These are phyloP conservation scores for Maudiozyma saulgeensis DNA, from an alignment of 805 yeast species.

Conservation along the genomic window DNA sequence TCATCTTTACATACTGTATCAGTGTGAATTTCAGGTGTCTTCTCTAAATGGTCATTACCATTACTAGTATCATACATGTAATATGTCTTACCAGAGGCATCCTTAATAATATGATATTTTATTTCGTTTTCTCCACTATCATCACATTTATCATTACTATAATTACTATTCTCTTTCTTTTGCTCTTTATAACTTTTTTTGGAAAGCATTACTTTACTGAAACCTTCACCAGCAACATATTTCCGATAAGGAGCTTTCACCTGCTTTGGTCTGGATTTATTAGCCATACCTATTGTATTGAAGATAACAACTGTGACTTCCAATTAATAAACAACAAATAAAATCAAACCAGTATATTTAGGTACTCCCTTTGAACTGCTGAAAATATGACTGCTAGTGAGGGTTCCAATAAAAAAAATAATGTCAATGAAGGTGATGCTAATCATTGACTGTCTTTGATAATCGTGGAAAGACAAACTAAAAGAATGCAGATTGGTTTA, in stretches of 20 bases:
- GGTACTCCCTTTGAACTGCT: neutral
- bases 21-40: neutral
- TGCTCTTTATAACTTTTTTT: constrained; percentile 1
- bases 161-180: neutral
- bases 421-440: neutral
- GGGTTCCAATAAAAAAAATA: neutral
- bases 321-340: neutral
- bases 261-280: constrained; percentile 80
- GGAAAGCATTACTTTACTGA: constrained; percentile 6
- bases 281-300: constrained; percentile 46
- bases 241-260: constrained; percentile 68
- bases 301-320: too few relatives aligned
- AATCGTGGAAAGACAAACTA: too few relatives aligned
- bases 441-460: neutral
- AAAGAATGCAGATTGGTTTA: too few relatives aligned
- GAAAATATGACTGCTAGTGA: neutral
- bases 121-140: neutral
- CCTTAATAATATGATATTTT: neutral
- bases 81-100: constrained; percentile 1
- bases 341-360: neutral
- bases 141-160: constrained; percentile 1
- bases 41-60: neutral
- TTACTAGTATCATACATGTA: neutral
- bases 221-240: constrained; percentile 47
- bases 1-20: neutral